Base-by-base conservation (phyloP, 2,329 filamentous ascomycete species). In the Sordariomycetes sp. region DNA sequence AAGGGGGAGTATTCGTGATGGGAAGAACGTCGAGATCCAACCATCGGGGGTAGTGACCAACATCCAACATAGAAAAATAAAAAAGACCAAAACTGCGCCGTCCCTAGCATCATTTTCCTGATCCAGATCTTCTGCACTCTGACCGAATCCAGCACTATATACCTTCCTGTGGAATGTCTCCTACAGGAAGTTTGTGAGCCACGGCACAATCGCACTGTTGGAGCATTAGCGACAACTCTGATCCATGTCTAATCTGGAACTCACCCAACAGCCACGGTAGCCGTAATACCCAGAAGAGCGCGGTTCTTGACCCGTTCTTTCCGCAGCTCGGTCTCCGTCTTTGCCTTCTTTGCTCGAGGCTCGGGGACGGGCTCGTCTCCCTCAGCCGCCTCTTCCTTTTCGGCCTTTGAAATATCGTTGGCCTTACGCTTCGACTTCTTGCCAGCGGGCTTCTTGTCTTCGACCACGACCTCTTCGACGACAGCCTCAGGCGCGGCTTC, bases 221-320 rank as follows among this genome's bases (percentile, higher is more conserved):
- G n/a, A n/a, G n/a, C n/a, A n/a, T n/a, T n/a, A n/a, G n/a, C n/a
- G n/a, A n/a, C n/a, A n/a, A n/a, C n/a, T n/a, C n/a, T n/a, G n/a
- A n/a, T n/a, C n/a, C n/a, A n/a, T n/a, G n/a, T n/a, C n/a, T n/a
- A n/a, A 12, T 9, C 12, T 12, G 6, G 8, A 27, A 82, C 87
- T 66, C 75, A 96, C 92, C 88, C 88, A 57, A 95, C 73, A 37
- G 85, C 86, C 55, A 95, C 71, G 30, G 86, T 92, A 38, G 86
- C 86, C 42, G 81, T 85, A 34, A 96, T 75, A 38, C 92, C 90
- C 42, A 94, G 72, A 40, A 94, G 66, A 30, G 92, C 86, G 52
- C 87, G 77, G 58, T 80, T 86, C 61, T 86, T 81, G 44, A 95
- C 86, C 51, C 79, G 83, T 61, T 93, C 82, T 63, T 86, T 88